Percentiles rank a stretch among this genome's conserved stretches.
phyloP scores from a whole-genome alignment of 345 rosid genomes.

The Salix viminalis region DNA sequence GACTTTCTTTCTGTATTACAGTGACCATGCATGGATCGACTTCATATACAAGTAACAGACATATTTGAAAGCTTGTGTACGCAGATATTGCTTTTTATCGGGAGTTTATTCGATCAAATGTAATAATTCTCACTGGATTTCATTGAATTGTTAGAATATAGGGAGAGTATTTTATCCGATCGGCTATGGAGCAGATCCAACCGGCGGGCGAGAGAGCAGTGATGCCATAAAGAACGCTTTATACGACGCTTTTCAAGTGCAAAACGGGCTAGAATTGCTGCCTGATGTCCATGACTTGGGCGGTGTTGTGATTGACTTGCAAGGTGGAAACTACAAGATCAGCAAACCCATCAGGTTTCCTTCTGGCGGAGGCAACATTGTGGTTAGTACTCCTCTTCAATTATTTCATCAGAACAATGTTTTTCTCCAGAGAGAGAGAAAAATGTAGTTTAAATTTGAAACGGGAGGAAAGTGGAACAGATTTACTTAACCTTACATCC shows the following conservation, averaged over 20 bases:
- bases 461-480: too few species aligned
- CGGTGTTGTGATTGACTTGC: constrained; percentile 56
- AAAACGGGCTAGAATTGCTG: constrained; percentile 39
- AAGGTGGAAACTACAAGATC: constrained; percentile 65
- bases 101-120: too few species aligned
- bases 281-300: constrained; percentile 67
- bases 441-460: too few species aligned
- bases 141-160: too few species aligned
- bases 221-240: constrained; percentile 56
- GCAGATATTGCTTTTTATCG: too few species aligned
- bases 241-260: constrained; percentile 47
- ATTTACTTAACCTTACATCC: too few species aligned
- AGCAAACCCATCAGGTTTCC: constrained; percentile 60
- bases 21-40: neutral
- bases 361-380: constrained; percentile 51
- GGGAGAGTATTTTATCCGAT: constrained; percentile 54
- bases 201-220: constrained; percentile 50
- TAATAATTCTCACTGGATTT: too few species aligned
- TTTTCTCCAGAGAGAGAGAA: too few species aligned
- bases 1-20: neutral
- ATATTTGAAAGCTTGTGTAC: too few species aligned
- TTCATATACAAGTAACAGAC: neutral
- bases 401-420: too few species aligned
- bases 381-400: constrained; percentile 33
- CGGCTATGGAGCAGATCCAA: constrained; percentile 74